Conservation (phyloP, 2,329 filamentous ascomycete genomes). For the Dendryphion nanum region DNA sequence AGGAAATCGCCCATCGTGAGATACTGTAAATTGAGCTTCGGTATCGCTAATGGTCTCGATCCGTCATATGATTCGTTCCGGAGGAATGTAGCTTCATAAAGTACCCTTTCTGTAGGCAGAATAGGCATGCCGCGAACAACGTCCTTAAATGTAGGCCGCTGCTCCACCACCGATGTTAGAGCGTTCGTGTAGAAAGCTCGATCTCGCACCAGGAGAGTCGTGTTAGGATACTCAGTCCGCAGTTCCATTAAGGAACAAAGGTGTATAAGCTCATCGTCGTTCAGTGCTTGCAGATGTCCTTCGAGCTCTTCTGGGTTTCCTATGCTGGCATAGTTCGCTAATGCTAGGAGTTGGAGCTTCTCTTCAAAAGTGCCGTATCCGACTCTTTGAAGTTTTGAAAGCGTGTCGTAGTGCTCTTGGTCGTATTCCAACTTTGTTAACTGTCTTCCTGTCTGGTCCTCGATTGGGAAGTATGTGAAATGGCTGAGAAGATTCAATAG, state of each 20-base stretch:
- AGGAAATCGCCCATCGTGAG: conserved; percentile 92
- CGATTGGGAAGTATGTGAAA: conserved; percentile 84
- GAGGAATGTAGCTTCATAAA: conserved; percentile 77
- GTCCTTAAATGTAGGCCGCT: conserved; percentile 80
- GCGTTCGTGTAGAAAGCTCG: conserved; percentile 68
- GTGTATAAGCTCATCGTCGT: conserved; percentile 69
- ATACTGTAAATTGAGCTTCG: conserved; percentile 94
- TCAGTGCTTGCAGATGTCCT: conserved; percentile 68
- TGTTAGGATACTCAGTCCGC: conserved; percentile 76
- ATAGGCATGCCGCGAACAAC: conserved; percentile 67
- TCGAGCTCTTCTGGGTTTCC: conserved; percentile 77
- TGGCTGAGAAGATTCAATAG: conserved; percentile 78
- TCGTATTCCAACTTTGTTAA: conserved; percentile 71
- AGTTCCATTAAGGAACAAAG: conserved; percentile 73
- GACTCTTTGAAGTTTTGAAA: conserved; percentile 77
- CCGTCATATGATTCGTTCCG: conserved; percentile 87
- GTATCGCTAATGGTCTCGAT: conserved; percentile 80
- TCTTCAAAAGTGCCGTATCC: conserved; percentile 77
- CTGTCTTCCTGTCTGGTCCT: conserved; percentile 84
- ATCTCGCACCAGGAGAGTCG: conserved; percentile 62
- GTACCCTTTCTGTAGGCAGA: conserved; percentile 76
- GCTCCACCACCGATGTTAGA: conserved; percentile 72
- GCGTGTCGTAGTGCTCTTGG: conserved; percentile 70
- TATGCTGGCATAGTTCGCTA: conserved; percentile 90
- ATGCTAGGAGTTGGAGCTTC: conserved; percentile 83